Conservation (phyloP, 345 rosid species). For the Euclidium syriacum region DNA sequence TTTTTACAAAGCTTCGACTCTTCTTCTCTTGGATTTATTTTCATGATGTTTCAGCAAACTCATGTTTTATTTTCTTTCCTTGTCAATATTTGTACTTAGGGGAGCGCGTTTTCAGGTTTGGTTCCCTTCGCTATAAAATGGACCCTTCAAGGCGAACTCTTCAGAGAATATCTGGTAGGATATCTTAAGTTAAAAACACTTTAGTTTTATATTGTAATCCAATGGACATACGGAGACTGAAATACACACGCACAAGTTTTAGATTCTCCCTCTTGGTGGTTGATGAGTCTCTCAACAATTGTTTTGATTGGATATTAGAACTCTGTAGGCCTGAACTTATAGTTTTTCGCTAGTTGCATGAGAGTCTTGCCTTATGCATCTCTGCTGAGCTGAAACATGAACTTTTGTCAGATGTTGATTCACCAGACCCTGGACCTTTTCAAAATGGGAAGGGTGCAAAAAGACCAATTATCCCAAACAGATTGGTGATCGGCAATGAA, state of each 20-base stretch:
- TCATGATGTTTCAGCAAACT: conserved; percentile 10
- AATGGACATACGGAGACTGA: not conserved
- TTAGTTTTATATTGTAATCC: not conserved
- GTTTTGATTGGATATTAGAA: not conserved
- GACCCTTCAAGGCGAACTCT: conserved; percentile 88
- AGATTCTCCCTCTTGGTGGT: conserved; percentile 13
- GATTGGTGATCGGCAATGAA: conserved; percentile 88
- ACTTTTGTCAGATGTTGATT: conserved; percentile 47
- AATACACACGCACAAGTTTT: not conserved
- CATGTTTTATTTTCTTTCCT: not conserved
- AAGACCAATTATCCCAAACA: conserved; percentile 73
- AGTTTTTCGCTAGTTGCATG: not conserved
- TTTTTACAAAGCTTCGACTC: conserved; percentile 19
- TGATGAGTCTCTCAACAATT: conserved; percentile 7
- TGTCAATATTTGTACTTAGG: conserved; percentile 38
- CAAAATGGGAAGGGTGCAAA: conserved; percentile 42
- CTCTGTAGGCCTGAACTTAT: conserved; percentile 13
- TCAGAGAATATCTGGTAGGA: conserved; percentile 72
- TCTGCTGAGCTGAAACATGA: conserved; percentile 3
- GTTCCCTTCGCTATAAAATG: conserved; percentile 81
- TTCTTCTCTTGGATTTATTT: conserved; percentile 4
- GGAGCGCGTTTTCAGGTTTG: conserved; percentile 76
- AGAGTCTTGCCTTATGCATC: not conserved
- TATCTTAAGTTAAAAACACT: not conserved
- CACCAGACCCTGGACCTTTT: conserved; percentile 36